A percentile compares a stretch with the other conserved stretches of the same genome.
phyloP scores from a whole-genome alignment of 163 green algal genomes.

The Chlamydomonas reinhardtii region DNA sequence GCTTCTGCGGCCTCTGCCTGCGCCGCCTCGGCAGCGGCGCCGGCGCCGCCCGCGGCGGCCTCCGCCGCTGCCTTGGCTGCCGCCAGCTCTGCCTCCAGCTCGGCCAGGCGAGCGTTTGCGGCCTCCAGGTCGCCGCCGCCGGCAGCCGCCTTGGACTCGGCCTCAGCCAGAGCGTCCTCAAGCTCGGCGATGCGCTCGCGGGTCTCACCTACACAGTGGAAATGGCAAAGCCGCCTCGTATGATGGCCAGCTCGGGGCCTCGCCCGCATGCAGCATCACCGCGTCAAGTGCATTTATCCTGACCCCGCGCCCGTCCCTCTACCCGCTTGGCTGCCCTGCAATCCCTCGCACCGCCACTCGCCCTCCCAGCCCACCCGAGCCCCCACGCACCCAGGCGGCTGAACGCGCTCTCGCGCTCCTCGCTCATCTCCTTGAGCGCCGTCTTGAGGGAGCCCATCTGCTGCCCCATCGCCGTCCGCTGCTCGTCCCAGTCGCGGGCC shows the following conservation, averaged over 20 bases:
- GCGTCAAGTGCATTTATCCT: too few relatives aligned
- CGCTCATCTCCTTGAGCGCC: constrained; percentile 32
- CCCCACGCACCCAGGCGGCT: constrained; percentile 20
- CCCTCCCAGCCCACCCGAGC: not conserved
- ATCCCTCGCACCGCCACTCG: too few relatives aligned
- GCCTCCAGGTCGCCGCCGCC: not conserved
- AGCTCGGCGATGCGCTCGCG: constrained; percentile 34
- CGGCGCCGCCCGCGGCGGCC: not conserved
- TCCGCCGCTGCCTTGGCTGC: not conserved
- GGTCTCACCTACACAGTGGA: constrained; percentile 12
- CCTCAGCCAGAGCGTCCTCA: constrained; percentile 10
- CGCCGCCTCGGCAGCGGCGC: not conserved
- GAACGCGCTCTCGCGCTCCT: constrained; percentile 36
- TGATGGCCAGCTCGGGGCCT: too few relatives aligned
- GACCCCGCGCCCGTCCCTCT: too few relatives aligned
- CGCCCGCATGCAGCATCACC: too few relatives aligned
- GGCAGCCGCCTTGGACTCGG: not conserved
- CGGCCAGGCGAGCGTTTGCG: not conserved
- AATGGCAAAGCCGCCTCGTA: too few relatives aligned
- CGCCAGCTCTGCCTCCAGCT: not conserved
- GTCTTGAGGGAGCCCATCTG: constrained; percentile 49
- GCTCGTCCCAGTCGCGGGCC: constrained; percentile 26
- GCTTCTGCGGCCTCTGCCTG: not conserved
- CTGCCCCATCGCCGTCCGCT: constrained; percentile 41
- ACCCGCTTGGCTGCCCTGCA: too few relatives aligned